Percentiles rank a stretch among this genome's conserved stretches.
These are phyloP conservation scores for Pterocarpus macrocarpus DNA, from an alignment of 306 rosid genomes.

Conservation along the genomic window DNA sequence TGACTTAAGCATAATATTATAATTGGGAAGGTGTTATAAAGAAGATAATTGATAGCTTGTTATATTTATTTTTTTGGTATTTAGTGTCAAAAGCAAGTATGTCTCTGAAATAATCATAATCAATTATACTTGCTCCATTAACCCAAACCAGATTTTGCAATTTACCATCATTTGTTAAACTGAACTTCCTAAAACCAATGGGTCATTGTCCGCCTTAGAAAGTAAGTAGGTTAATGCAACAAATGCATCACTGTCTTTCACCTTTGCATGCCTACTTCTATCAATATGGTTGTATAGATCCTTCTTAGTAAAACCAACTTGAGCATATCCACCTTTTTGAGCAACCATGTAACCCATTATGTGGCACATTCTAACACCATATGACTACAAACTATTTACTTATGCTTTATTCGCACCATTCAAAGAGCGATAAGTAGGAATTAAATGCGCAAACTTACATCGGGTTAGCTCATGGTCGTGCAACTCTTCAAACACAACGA, in stretches of 20 bases:
- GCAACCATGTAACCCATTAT: conserved; percentile 13
- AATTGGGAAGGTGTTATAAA: no score
- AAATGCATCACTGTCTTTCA: conserved; percentile 13
- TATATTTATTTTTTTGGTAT: neutral
- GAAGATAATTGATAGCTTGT: neutral
- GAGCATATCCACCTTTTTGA: neutral
- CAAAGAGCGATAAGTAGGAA: neutral
- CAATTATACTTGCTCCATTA: neutral
- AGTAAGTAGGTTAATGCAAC: neutral
- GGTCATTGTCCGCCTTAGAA: neutral
- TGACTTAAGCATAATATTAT: no score
- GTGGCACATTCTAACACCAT: neutral
- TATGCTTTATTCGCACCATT: neutral
- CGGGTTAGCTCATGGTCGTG: neutral
- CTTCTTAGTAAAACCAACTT: neutral
- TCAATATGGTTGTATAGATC: neutral
- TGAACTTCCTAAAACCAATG: neutral
- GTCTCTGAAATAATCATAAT: neutral
- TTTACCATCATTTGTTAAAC: neutral
- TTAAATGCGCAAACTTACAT: neutral
- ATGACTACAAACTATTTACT: neutral
- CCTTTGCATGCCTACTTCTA: neutral
- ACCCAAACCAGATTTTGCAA: neutral
- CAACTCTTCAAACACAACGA: neutral
- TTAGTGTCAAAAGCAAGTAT: neutral